Evolutionary conservation across 139 green algal species (phyloP).

Genomic region (Haematococcus sp.): DNA sequence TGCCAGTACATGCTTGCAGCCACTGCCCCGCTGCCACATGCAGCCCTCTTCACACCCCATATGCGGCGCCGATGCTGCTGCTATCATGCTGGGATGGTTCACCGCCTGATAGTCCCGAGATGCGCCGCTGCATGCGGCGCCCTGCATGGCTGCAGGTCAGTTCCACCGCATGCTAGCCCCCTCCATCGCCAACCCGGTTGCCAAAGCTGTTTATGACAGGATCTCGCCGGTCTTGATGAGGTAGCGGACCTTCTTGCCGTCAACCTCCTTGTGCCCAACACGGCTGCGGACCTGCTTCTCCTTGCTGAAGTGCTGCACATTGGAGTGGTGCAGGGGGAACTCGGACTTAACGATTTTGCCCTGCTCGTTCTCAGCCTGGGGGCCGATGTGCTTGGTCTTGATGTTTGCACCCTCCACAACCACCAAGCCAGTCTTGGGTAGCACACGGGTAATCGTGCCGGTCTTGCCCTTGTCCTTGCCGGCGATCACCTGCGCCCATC

Average conservation of each 20-base stretch:
- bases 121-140: too few species aligned
- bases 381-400: slow-evolving; percentile 85
- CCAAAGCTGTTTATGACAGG: slow-evolving; percentile 16
- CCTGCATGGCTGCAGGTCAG: too few species aligned
- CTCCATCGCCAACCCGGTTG: too few species aligned
- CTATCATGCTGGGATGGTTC: too few species aligned
- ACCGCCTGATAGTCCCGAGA: too few species aligned
- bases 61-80: too few species aligned
- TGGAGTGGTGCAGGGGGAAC: slow-evolving; percentile 92
- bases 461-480: slow-evolving; percentile 93
- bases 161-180: too few species aligned
- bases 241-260: slow-evolving; percentile 82
- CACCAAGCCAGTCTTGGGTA: slow-evolving; percentile 79
- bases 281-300: slow-evolving; percentile 60
- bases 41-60: too few species aligned
- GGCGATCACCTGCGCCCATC: slow-evolving; percentile 74
- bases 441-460: slow-evolving; percentile 74
- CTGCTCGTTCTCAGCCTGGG: slow-evolving; percentile 71
- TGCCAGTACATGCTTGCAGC: too few species aligned
- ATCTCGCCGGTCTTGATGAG: slow-evolving; percentile 90
- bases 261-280: slow-evolving; percentile 73
- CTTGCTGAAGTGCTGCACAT: slow-evolving; percentile 93
- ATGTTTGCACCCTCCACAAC: slow-evolving; percentile 94
- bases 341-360: slow-evolving; percentile 83
- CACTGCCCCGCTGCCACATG: too few species aligned